A percentile compares a stretch with the other conserved stretches of the same genome.
These are phyloP conservation scores for Naganishia kalamii DNA, from an alignment of 768 basidiomycete species.

Conservation along the genomic window DNA sequence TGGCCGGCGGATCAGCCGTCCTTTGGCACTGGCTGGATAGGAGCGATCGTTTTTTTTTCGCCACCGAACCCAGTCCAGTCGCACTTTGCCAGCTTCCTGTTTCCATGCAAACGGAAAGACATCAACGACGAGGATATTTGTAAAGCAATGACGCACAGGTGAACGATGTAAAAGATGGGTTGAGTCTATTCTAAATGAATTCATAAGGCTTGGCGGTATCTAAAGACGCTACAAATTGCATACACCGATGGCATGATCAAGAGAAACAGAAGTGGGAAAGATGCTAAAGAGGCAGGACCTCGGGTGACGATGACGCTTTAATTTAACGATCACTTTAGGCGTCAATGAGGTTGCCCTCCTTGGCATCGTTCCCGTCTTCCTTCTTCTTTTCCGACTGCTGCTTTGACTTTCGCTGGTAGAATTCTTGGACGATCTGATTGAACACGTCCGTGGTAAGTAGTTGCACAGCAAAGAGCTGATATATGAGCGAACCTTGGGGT, in stretches of 20 bases:
- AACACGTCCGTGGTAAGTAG: background rate
- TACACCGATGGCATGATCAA: background rate
- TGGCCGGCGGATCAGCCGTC: background rate
- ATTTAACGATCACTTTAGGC: constrained; percentile 7
- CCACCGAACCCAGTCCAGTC: constrained; percentile 1
- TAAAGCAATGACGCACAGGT: too few relatives aligned
- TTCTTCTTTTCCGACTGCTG: constrained; percentile 26
- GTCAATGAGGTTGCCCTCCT: constrained; percentile 24
- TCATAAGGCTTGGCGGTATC: constrained; percentile 5
- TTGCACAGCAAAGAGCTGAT: background rate
- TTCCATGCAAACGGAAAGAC: too few relatives aligned
- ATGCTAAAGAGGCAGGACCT: background rate
- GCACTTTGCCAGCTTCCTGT: background rate
- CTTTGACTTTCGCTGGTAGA: constrained; percentile 68
- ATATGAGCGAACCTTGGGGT: constrained; percentile 58
- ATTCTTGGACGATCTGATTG: constrained; percentile 70
- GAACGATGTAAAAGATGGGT: too few relatives aligned
- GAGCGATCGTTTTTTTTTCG: constrained; percentile 12
- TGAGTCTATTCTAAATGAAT: background rate
- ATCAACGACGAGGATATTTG: too few relatives aligned
- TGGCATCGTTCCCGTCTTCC: constrained; percentile 28
- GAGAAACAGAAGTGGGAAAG: background rate
- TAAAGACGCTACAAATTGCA: constrained; percentile 1
- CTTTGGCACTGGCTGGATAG: too few relatives aligned
- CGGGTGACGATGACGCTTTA: background rate